phyloP scores from a whole-genome alignment of 352 stramenopile genomes.

The Globisporangium paddicum region DNA sequence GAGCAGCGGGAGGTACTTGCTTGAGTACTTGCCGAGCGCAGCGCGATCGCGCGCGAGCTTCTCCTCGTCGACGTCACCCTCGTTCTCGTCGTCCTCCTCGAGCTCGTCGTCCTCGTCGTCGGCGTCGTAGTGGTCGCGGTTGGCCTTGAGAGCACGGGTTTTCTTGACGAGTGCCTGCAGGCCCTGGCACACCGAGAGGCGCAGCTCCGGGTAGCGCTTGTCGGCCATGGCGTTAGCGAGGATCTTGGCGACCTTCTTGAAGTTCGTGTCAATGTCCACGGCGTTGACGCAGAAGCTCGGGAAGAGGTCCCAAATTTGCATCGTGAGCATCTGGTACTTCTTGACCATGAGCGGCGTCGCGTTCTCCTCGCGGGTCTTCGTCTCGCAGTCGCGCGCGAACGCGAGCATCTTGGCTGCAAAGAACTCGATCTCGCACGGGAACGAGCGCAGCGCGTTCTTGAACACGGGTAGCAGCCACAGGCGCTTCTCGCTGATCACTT shows the following conservation, averaged over 20 bases:
- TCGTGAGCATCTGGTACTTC: slow-evolving; percentile 70
- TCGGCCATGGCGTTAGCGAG: slow-evolving; percentile 85
- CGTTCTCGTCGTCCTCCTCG: slow-evolving; percentile 33
- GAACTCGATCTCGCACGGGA: slow-evolving; percentile 63
- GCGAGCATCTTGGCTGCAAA: slow-evolving; percentile 65
- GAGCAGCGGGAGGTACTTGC: slow-evolving; percentile 80
- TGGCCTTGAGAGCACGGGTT: slow-evolving; percentile 40
- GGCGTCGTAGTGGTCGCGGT: slow-evolving; percentile 40
- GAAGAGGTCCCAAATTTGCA: slow-evolving; percentile 82
- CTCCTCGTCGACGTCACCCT: slow-evolving; percentile 65
- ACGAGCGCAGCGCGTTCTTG: slow-evolving; percentile 51
- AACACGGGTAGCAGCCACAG: slow-evolving; percentile 81
- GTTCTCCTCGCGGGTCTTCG: slow-evolving; percentile 55
- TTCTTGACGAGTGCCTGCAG: slow-evolving; percentile 78
- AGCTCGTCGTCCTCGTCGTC: slow-evolving; percentile 36
- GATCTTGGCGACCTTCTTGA: slow-evolving; percentile 86
- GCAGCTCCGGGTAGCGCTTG: slow-evolving; percentile 81
- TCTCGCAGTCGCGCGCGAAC: slow-evolving; percentile 70
- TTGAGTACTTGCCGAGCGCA: slow-evolving; percentile 72
- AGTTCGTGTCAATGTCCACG: slow-evolving; percentile 69
- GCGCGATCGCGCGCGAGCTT: slow-evolving; percentile 71
- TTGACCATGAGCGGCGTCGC: slow-evolving; percentile 65
- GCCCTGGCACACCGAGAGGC: slow-evolving; percentile 80
- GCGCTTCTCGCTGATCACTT: slow-evolving; percentile 72
- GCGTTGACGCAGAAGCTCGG: slow-evolving; percentile 71